A percentile compares a stretch with the other conserved stretches of the same genome.
These are phyloP conservation scores for Penicilliopsis zonata DNA, from an alignment of 495 filamentous ascomycete species.

Conservation along the genomic window DNA sequence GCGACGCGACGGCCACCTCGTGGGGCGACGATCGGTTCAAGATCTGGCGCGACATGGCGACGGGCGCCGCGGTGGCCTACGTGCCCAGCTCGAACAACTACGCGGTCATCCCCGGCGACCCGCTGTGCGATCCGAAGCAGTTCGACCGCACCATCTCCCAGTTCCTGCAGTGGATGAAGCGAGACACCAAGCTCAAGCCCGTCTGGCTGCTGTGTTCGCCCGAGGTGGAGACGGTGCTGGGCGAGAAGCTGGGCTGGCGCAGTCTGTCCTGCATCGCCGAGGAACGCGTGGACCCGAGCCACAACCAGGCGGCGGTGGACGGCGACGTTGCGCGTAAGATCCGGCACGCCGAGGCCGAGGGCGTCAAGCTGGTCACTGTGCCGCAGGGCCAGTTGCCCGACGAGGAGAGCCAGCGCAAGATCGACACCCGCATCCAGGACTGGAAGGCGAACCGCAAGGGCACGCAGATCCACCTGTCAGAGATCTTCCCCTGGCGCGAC, in stretches of 20 bases:
- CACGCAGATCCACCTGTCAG: slow-evolving; percentile 72
- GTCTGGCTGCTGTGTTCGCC: slow-evolving; percentile 68
- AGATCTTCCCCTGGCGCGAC: slow-evolving; percentile 74
- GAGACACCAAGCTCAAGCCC: slow-evolving; percentile 60
- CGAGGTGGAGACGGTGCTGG: slow-evolving; percentile 60
- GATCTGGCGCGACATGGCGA: slow-evolving; percentile 65
- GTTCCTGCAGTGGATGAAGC: slow-evolving; percentile 61
- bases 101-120: slow-evolving; percentile 70
- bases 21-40: slow-evolving; percentile 76
- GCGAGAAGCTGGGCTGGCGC: slow-evolving; percentile 66
- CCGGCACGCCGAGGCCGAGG: slow-evolving; percentile 66
- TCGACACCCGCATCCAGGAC: slow-evolving; percentile 59
- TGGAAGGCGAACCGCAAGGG: slow-evolving; percentile 73
- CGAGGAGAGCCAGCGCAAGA: slow-evolving; percentile 48
- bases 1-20: slow-evolving; percentile 76
- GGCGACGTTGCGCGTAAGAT: slow-evolving; percentile 55
- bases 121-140: slow-evolving; percentile 62
- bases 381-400: slow-evolving; percentile 46
- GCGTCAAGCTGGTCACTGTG: slow-evolving; percentile 58
- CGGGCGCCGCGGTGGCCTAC: slow-evolving; percentile 70
- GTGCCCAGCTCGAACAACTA: slow-evolving; percentile 60
- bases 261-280: slow-evolving; percentile 76
- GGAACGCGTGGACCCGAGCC: slow-evolving; percentile 57
- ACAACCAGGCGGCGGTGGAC: slow-evolving; percentile 41
- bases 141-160: slow-evolving; percentile 55